Conservation (phyloP, 148 eudicot species). For the Nyssa sinensis region DNA sequence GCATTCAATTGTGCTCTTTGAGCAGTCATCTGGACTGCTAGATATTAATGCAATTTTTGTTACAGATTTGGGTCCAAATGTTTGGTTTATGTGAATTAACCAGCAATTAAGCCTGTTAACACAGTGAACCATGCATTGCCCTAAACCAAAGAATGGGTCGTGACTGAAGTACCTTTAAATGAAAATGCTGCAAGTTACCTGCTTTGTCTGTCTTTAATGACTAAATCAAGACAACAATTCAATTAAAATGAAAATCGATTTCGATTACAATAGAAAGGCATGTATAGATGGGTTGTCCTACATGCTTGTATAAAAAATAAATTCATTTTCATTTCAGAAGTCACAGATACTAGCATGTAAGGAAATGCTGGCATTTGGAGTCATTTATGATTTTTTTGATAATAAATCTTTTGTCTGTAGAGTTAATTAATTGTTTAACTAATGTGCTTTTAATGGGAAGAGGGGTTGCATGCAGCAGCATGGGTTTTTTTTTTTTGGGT, state of each 20-base stretch:
- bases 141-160: too few species aligned
- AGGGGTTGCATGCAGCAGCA: too few species aligned
- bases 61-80: not conserved
- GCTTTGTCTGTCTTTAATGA: not conserved
- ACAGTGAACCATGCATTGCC: too few species aligned
- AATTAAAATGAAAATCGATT: not conserved
- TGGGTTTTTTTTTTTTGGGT: not conserved
- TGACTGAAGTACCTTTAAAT: not conserved
- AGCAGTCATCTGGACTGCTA: not conserved
- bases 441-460: too few species aligned
- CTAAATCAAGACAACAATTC: not conserved
- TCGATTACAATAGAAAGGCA: not conserved
- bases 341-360: too few species aligned
- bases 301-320: too few species aligned
- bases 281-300: not conserved
- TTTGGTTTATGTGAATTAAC: constrained; percentile 1
- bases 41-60: not conserved
- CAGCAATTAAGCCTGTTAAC: not conserved
- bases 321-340: too few species aligned
- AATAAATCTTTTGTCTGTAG: too few species aligned
- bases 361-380: too few species aligned
- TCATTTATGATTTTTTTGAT: too few species aligned
- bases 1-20: not conserved
- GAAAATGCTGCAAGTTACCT: not conserved
- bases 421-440: too few species aligned